Percentiles rank a stretch among this genome's conserved stretches.
Evolutionary conservation across 768 basidiomycete species (phyloP).

Genomic region (Russula griseocarnosa): DNA sequence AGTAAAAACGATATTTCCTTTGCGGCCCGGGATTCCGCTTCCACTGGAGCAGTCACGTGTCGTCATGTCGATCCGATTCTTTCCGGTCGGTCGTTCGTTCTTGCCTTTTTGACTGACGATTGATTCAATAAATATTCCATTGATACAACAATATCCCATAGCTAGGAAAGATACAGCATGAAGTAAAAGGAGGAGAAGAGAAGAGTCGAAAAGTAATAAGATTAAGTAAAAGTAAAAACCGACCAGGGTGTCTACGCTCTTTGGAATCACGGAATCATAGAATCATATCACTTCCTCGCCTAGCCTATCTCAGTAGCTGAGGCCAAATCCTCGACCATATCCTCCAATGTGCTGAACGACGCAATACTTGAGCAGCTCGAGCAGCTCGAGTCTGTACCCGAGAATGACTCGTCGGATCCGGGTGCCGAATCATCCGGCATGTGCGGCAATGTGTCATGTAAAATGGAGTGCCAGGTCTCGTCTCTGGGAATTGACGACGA

Average conservation of each 20-base stretch:
- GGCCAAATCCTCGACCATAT: slow-evolving; percentile 14
- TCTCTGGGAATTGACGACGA: slow-evolving; percentile 29
- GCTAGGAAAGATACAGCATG: slow-evolving; percentile 12
- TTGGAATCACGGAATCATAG: slow-evolving; percentile 1
- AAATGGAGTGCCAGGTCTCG: slow-evolving; percentile 28
- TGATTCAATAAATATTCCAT: slow-evolving; percentile 19
- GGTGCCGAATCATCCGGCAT: slow-evolving; percentile 13
- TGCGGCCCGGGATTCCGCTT: too few species aligned
- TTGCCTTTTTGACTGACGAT: neutral
- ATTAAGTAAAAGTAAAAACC: slow-evolving; percentile 17
- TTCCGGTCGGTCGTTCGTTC: too few species aligned
- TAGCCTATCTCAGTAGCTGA: slow-evolving; percentile 1
- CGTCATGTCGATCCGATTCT: too few species aligned
- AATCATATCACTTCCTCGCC: slow-evolving; percentile 1
- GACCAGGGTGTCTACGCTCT: neutral
- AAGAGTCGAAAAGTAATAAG: slow-evolving; percentile 11
- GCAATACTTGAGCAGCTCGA: slow-evolving; percentile 29
- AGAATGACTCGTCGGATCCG: slow-evolving; percentile 17
- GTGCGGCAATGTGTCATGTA: slow-evolving; percentile 17
- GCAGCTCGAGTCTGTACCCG: slow-evolving; percentile 24
- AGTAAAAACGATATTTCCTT: too few species aligned
- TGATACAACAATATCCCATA: slow-evolving; percentile 7
- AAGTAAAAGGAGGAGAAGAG: neutral
- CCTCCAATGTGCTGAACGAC: slow-evolving; percentile 27
- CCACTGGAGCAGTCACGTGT: too few species aligned